These are phyloP conservation scores for Tetracentron sinense DNA, from an alignment of 164 flowering plant genomes.

Conservation along the genomic window DNA sequence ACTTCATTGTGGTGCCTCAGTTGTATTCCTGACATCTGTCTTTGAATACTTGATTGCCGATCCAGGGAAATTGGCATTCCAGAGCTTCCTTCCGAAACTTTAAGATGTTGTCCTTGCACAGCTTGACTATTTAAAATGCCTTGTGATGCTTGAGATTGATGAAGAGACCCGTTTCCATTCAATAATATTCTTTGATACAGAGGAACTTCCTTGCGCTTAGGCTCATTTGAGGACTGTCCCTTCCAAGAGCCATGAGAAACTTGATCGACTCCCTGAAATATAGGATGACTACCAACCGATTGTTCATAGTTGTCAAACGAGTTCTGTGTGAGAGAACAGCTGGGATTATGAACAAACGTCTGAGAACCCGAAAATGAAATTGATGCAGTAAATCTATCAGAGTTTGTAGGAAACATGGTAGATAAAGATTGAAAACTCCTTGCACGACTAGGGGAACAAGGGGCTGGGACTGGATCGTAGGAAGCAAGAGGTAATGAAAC, in stretches of 20 bases:
- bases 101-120: slow-evolving; percentile 23
- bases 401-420: slow-evolving; percentile 49
- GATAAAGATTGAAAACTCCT: slow-evolving; percentile 68
- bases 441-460: slow-evolving; percentile 56
- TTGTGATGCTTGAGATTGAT: slow-evolving; percentile 39
- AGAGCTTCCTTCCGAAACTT: slow-evolving; percentile 38
- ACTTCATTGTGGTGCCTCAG: slow-evolving; percentile 33
- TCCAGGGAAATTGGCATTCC: slow-evolving; percentile 39
- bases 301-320: slow-evolving; percentile 65
- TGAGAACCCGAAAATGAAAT: slow-evolving; percentile 92
- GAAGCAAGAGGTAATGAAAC: slow-evolving; percentile 58
- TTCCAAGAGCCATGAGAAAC: slow-evolving; percentile 37
- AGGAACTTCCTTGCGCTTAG: slow-evolving; percentile 55
- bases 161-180: slow-evolving; percentile 67
- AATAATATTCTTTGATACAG: slow-evolving; percentile 37
- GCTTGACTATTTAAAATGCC: slow-evolving; percentile 37
- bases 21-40: slow-evolving; percentile 43
- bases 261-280: slow-evolving; percentile 76
- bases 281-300: slow-evolving; percentile 81
- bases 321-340: slow-evolving; percentile 82
- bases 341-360: slow-evolving; percentile 73
- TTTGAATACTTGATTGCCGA: slow-evolving; percentile 51
- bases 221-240: slow-evolving; percentile 48
- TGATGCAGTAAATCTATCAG: slow-evolving; percentile 79
- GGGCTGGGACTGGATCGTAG: slow-evolving; percentile 28